Base-by-base conservation (phyloP, 2,329 filamentous ascomycete species). In the Parastagonospora nodorum region DNA sequence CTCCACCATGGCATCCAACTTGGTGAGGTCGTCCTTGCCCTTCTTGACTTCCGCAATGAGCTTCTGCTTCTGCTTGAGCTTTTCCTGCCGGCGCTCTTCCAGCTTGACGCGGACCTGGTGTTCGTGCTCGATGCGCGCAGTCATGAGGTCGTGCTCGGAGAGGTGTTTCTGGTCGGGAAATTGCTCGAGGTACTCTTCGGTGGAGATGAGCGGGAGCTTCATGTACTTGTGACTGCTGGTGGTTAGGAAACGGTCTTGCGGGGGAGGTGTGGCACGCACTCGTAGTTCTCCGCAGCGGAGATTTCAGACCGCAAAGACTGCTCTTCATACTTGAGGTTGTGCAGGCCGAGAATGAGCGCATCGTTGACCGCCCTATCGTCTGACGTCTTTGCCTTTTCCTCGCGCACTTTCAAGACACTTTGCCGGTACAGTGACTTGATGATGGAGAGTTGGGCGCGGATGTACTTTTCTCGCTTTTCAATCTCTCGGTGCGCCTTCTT, bases 261-360 rank as follows among this genome's bases (percentile, higher is more conserved):
- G 28, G 38, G 30, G 43, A 32, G 31, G 16, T 14, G 19, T 38
- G 19, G 31, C 19, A 83, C 89, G 55, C 77, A 96, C 91, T 96
- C 90, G 65, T 95, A 97, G 44, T 87, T 88, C 70, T 96, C 90
- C 73, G 94, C 97, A 8, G 90, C 91, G 0, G 84, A 80, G 54
- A 99, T 97, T 75, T 99, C 94, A 42, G 90, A 90, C 58, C 89
- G 86, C 47, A 99, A 78, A 74, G 97, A 92, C 47, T 90, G 82
- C 77, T 97, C 92, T 74, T 99, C 93, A 69, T 99, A 99, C 73
- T 94, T 95, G 7, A 99, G 78, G 68, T 99, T 99, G 75, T 97
- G 93, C 48, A 99, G 81, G 68, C 96, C 90, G 32, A 99, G 81
- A 71, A 97, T 92, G 54, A 99, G 80, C 42, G 88, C 85, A 71